Conservation (phyloP, 768 basidiomycete genomes). For the Paxillus involutus region DNA sequence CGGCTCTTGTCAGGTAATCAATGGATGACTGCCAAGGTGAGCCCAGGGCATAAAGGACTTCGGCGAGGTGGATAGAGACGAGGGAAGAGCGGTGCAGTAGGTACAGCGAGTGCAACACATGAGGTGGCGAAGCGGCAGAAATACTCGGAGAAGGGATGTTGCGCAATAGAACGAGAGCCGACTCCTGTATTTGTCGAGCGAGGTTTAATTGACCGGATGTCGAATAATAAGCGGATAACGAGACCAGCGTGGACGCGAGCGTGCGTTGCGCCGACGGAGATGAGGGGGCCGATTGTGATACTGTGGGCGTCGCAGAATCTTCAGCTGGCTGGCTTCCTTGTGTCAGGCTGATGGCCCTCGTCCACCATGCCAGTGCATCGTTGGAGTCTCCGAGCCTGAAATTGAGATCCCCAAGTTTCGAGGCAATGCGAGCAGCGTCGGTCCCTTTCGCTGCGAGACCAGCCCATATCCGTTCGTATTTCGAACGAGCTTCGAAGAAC, state of each 20-base stretch:
- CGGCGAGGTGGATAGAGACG: slow-evolving; percentile 69
- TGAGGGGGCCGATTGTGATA: slow-evolving; percentile 44
- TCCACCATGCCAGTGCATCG: slow-evolving; percentile 71
- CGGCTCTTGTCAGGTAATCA: slow-evolving; percentile 58
- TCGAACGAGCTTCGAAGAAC: slow-evolving; percentile 51
- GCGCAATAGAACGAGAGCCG: slow-evolving; percentile 53
- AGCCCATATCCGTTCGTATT: slow-evolving; percentile 61
- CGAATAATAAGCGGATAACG: slow-evolving; percentile 71
- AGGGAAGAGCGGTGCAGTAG: slow-evolving; percentile 75
- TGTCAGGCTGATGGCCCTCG: slow-evolving; percentile 50
- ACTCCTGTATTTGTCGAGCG: slow-evolving; percentile 58
- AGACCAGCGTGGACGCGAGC: slow-evolving; percentile 59
- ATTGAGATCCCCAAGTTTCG: slow-evolving; percentile 68
- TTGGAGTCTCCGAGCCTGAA: slow-evolving; percentile 50
- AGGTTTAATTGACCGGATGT: slow-evolving; percentile 52
- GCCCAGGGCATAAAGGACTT: slow-evolving; percentile 58
- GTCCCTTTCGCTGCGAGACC: slow-evolving; percentile 38
- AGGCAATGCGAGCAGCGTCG: slow-evolving; percentile 54
- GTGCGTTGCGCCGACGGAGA: slow-evolving; percentile 67
- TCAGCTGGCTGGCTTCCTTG: slow-evolving; percentile 30
- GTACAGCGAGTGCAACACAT: slow-evolving; percentile 62
- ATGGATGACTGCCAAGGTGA: slow-evolving; percentile 46
- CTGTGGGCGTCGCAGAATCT: slow-evolving; percentile 15
- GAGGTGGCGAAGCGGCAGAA: slow-evolving; percentile 48
- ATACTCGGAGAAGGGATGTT: slow-evolving; percentile 46